Evolutionary conservation across 176 grass and related monocot species (phyloP).

Genomic region (Canna indica): DNA sequence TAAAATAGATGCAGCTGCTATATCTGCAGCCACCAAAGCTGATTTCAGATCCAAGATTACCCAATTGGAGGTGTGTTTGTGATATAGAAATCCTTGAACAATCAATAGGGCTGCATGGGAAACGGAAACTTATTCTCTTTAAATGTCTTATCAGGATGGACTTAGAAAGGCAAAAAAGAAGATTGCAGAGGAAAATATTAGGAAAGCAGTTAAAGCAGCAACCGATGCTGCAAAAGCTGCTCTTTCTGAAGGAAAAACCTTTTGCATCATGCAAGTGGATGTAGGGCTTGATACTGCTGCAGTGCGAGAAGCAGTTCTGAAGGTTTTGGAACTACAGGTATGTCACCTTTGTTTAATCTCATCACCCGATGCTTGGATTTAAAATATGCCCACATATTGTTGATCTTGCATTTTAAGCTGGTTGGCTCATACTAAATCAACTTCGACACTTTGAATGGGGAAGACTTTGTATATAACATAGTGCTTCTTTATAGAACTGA

Average conservation of each 20-base stretch:
- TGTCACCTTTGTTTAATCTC: too few relatives aligned
- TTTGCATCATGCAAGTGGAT: constrained; percentile 40
- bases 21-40: constrained; percentile 80
- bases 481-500: too few relatives aligned
- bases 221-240: constrained; percentile 56
- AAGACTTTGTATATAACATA: too few relatives aligned
- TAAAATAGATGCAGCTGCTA: constrained; percentile 59
- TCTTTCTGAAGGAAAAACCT: constrained; percentile 51
- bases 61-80: constrained; percentile 57
- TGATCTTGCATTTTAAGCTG: too few relatives aligned
- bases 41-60: constrained; percentile 62
- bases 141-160: constrained; percentile 38
- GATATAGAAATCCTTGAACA: constrained; percentile 10
- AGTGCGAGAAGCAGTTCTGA: constrained; percentile 69
- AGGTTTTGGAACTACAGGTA: constrained; percentile 67
- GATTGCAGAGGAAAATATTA: constrained; percentile 70
- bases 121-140: not conserved
- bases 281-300: constrained; percentile 82
- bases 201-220: constrained; percentile 62
- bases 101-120: not conserved
- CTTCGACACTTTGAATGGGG: too few relatives aligned
- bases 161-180: constrained; percentile 90
- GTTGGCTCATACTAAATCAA: too few relatives aligned
- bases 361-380: too few relatives aligned
- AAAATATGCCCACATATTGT: too few relatives aligned